Evolutionary conservation across 2,329 filamentous ascomycete species (phyloP).

Genomic region (Calonectria fujianensis): DNA sequence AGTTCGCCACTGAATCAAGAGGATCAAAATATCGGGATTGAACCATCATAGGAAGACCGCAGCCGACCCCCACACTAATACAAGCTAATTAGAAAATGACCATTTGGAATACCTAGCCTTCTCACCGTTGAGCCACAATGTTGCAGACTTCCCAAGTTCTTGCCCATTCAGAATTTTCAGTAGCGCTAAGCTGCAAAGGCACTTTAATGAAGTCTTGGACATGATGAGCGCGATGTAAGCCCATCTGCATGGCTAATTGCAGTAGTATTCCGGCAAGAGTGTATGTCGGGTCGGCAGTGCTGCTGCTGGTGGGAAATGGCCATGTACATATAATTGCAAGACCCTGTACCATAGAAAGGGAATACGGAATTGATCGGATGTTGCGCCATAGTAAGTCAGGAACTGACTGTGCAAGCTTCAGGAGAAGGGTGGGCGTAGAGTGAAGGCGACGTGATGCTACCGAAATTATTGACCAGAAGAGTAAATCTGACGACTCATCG

Average conservation of each 20-base stretch:
- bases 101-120: background rate
- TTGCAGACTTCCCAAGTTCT: constrained; percentile 37
- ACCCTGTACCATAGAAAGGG: constrained; percentile 43
- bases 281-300: constrained; percentile 50
- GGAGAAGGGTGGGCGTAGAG: background rate
- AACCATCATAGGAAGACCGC: constrained; percentile 28
- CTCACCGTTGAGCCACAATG: constrained; percentile 25
- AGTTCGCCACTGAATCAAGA: background rate
- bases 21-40: background rate
- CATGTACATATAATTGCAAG: constrained; percentile 54
- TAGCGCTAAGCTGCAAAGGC: constrained; percentile 7
- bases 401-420: background rate
- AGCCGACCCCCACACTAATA: constrained; percentile 31
- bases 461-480: constrained; percentile 10
- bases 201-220: constrained; percentile 47
- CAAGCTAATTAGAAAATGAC: background rate
- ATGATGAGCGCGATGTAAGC: constrained; percentile 51
- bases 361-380: background rate
- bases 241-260: constrained; percentile 53
- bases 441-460: background rate
- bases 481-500: constrained; percentile 1
- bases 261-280: constrained; percentile 55
- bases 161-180: constrained; percentile 34
- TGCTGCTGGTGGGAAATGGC: constrained; percentile 53
- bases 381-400: background rate